Base-by-base conservation (phyloP, 768 basidiomycete genomes). In the Tricholoma furcatifolium region DNA sequence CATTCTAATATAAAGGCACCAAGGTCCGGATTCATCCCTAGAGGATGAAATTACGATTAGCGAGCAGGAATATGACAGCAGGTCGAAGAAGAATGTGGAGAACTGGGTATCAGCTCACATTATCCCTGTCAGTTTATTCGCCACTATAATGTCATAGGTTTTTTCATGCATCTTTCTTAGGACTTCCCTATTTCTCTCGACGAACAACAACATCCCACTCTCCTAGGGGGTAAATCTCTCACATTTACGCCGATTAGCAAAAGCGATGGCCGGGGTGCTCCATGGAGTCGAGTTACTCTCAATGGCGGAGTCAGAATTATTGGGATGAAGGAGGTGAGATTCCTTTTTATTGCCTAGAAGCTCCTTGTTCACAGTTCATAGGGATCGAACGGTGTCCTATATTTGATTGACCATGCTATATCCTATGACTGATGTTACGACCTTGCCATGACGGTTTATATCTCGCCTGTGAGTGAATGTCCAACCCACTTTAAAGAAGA, bases 91-190 rank as follows among this genome's bases (percentile, higher is more conserved):
- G 59, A 90, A 93, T 59, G 87, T 95, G 11, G 79, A 85, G 59
- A 76, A 75, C 46, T 96, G 93, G 89, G 77, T 95, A 0, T 82
- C 84, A 1, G 86, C 86, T 2, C 93, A 94, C 62, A 83, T 95
- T 54, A 80, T 96, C 48, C 88, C 91, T 5, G 93, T 93, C 64
- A 20, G 70, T 57, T 10, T 17, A 20, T 42, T 34, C 6, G 5
- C 45, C 23, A 32, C 15, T 4, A 34, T 48, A 23, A 11, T 38
- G 32, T 46, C 18, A 46, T 18, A 24, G 30, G 17, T 31, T 32
- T 31, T 46, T n/a, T 41, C 31, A 38, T 23, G 23, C 48, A n/a
- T 30, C 23, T 14, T 38, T 23, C 24, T 2, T 34, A 82, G 81
- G 62, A 78, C 65, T 79, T 70, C 12, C 80, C 75, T 2, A 74